Evolutionary conservation across 495 filamentous ascomycete species (phyloP), one percentile per base, ranked within the genome.

Genomic region (Daldinia childiae): DNA sequence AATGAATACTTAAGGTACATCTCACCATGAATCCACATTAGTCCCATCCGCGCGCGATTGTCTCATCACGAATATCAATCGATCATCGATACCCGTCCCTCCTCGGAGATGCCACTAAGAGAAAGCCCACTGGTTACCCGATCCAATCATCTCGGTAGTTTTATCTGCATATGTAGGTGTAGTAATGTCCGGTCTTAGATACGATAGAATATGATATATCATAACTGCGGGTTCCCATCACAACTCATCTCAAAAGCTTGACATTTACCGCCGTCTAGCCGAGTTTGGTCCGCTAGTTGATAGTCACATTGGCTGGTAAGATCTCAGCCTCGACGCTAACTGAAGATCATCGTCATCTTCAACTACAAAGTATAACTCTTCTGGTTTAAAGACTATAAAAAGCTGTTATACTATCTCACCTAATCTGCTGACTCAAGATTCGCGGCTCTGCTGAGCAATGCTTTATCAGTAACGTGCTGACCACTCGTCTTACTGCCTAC

Each of bases 131-230:
- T n/a, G 27, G 54, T 11, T 39, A n/a, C 27, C 45, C 58, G 34
- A 48, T 52, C 61, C 67, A 69, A 69, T 69, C 67, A 64, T 63
- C 14, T 36, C 38, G 6, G 21, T 50, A 29, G 30, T 38, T 63
- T 58, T 34, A 51, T 38, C 30, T 62, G 59, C 66, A 69, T 58
- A 56, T 57, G 55, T 60, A 57, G 14, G 12, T 55, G 30, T 15
- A 51, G 51, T 52, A 45, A 62, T 59, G 11, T 68, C 50, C 66
- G 66, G 17, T 29, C 24, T 15, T 59, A 38, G 52, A 58, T 57
- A 7, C 30, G 58, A 62, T 58, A 21, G 43, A 62, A 70, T 64
- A 45, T 69, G 67, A 70, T 60, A 64, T 32, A 64, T 70, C 67
- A 70, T 17, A 59, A 59, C 55, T 55, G 17, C 59, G 36, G 61